Percentiles rank a stretch among this genome's conserved stretches.
Evolutionary conservation across 805 yeast genomes (phyloP).

Genomic region (Yarrowia divulgata): DNA sequence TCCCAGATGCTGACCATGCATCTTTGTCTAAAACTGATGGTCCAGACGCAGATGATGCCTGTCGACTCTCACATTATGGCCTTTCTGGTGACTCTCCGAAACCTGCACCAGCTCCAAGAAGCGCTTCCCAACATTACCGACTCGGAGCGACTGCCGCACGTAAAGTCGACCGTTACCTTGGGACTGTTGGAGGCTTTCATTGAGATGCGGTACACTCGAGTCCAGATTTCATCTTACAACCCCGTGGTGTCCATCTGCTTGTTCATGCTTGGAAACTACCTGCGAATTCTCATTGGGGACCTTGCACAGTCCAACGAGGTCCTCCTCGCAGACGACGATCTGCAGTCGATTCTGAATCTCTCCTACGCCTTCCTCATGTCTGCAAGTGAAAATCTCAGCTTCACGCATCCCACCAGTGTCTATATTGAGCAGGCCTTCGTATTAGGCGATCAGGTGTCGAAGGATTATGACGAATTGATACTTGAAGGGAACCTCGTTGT

Average conservation of each 20-base stretch:
- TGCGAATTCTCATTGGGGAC: not conserved
- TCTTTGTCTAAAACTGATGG: slow-evolving; percentile 16
- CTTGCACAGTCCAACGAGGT: not conserved
- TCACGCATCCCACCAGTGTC: slow-evolving; percentile 13
- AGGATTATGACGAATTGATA: not conserved
- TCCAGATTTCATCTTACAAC: slow-evolving; percentile 7
- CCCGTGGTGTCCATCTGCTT: slow-evolving; percentile 24
- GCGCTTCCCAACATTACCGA: not conserved
- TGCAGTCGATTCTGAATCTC: slow-evolving; percentile 16
- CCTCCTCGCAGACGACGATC: slow-evolving; percentile 1
- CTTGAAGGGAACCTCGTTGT: slow-evolving; percentile 8
- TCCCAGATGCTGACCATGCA: not conserved
- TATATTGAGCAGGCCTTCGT: not conserved
- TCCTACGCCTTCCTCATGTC: not conserved
- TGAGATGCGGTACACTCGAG: slow-evolving; percentile 15
- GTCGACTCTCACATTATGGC: slow-evolving; percentile 4
- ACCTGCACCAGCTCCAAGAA: not conserved
- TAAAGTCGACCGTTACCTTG: slow-evolving; percentile 3
- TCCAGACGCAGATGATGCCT: slow-evolving; percentile 1
- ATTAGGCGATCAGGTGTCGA: not conserved
- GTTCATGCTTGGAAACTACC: slow-evolving; percentile 21
- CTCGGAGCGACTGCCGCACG: slow-evolving; percentile 5
- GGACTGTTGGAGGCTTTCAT: slow-evolving; percentile 3
- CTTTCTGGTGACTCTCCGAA: not conserved
- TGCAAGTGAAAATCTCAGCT: slow-evolving; percentile 12